Percentiles rank a stretch among this genome's conserved stretches.
Evolutionary conservation across 2,329 filamentous ascomycete genomes (phyloP).

Genomic region (Trichoderma breve): DNA sequence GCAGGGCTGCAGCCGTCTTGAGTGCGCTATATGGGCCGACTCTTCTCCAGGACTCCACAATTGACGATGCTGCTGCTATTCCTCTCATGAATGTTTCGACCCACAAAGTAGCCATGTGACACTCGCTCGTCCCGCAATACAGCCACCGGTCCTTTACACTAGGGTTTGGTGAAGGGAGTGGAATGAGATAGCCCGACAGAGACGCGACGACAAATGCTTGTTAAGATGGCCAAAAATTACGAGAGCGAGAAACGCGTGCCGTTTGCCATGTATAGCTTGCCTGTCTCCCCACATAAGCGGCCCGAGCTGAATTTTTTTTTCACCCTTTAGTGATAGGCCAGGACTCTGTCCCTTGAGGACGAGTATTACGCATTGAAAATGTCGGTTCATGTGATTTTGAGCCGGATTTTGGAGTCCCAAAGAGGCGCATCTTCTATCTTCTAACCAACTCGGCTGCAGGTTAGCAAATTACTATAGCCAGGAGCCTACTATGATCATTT

Average conservation of each 20-base stretch:
- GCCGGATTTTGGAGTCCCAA: neutral
- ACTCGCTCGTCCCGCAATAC: neutral
- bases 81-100: neutral
- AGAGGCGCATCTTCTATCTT: neutral
- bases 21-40: neutral
- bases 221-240: neutral
- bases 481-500: neutral
- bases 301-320: neutral
- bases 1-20: neutral
- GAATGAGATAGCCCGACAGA: neutral
- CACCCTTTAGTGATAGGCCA: neutral
- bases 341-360: neutral
- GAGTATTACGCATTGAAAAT: neutral
- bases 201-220: neutral
- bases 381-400: neutral
- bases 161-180: neutral
- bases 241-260: neutral
- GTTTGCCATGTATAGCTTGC: neutral
- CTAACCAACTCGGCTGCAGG: neutral
- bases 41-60: neutral
- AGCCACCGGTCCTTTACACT: neutral
- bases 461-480: neutral
- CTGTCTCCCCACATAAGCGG: neutral
- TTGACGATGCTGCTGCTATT: neutral
- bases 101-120: neutral